Evolutionary conservation across 345 rosid genomes (phyloP), one percentile per base, ranked within the genome.

Genomic region (Populus davidiana): DNA sequence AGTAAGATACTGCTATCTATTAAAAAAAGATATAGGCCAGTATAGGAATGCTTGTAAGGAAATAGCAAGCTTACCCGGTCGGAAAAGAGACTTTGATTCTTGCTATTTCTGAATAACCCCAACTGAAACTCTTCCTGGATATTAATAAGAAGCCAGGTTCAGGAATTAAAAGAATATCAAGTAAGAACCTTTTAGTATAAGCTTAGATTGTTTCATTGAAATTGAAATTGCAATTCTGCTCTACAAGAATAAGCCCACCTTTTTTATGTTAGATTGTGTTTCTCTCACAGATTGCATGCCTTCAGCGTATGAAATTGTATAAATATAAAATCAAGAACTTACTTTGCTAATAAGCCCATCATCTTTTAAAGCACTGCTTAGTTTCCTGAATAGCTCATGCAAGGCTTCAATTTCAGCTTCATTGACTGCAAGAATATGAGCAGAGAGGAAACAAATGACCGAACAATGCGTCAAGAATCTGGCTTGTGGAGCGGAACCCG

Each of bases 61-160:
- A 43, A 43, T 43, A 43, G 47, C 14, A 43, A 11, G 47, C 47
- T 10, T 62, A 86, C 90, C 80, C 89, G 73, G 39, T 89, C 86
- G 41, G 86, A 82, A 39, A 86, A 75, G 63, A 92, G 86, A 81
- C 80, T 86, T 44, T 83, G 86, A 71, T 76, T 85, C 75, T 84
- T 87, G 80, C 85, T 85, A 82, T 87, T 85, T 78, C 88, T 82
- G 78, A 90, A 87, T 64, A 92, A 85, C 35, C 92, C 93, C 35
- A 90, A 78, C 73, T 82, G 93, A 78, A 90, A 86, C 88, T 90
- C 92, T 82, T 92, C 97, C 97, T 90, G 87, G 65, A 77, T 20
- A 72, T 68, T 38, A 21, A 35, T 31, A 47, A 11, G 47, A 11
- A 11, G 47, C 12, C 14, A 43, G 47, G 47, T 11, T 43, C 47